A percentile compares a stretch with the other conserved stretches of the same genome.
phyloP scores from a whole-genome alignment of 2,329 filamentous ascomycete species.

The Salinomyces thailandicus region DNA sequence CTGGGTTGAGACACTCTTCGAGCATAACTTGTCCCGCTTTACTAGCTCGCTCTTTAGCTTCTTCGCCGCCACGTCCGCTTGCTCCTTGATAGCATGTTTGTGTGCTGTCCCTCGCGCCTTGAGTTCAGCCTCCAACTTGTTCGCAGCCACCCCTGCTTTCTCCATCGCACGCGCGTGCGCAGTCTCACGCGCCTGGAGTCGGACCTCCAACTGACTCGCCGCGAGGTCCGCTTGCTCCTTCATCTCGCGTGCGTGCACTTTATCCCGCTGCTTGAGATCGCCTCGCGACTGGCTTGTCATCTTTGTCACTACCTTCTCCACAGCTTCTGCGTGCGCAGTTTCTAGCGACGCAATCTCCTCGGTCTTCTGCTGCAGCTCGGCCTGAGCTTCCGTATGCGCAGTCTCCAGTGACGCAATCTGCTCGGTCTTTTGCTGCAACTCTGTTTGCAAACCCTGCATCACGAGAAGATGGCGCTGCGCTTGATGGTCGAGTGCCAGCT shows the following conservation, averaged over 20 bases:
- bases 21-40: too few relatives aligned
- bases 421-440: constrained; percentile 2
- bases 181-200: neutral
- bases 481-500: constrained; percentile 11
- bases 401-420: neutral
- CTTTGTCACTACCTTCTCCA: too few relatives aligned
- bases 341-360: neutral
- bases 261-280: neutral
- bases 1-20: too few relatives aligned
- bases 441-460: constrained; percentile 9
- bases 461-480: constrained; percentile 8
- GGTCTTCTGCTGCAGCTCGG: too few relatives aligned
- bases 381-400: neutral
- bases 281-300: neutral
- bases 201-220: neutral
- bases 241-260: neutral
- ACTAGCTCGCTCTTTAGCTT: too few relatives aligned
- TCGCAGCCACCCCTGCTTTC: too few relatives aligned
- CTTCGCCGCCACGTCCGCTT: too few relatives aligned
- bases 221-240: neutral
- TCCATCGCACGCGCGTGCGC: neutral
- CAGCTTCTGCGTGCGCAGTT: too few relatives aligned
- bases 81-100: too few relatives aligned
- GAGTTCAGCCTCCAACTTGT: too few relatives aligned
- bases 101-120: too few relatives aligned